Evolutionary conservation across 1,139 yeast genomes (phyloP), one percentile per base, ranked within the genome.

Genomic region (Geotrichum klebahnii): DNA sequence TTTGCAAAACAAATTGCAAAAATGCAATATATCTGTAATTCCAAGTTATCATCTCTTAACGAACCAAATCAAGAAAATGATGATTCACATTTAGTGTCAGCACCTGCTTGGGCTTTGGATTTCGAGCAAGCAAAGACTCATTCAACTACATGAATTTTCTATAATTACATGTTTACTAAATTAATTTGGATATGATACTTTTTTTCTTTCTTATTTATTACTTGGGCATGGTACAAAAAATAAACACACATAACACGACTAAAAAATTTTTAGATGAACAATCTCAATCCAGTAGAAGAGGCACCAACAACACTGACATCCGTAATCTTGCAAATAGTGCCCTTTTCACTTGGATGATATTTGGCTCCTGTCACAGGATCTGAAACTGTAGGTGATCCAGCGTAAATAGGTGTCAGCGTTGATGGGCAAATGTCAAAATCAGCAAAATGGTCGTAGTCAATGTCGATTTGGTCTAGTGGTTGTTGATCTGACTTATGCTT

Each of bases 301-400:
- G 89, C 88, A 23, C 98, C 98, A 57, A 94, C 81, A 49, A 78
- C 73, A 5, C 97, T 84, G 57, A 94, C 75, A 42, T 76, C 70
- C 5, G 97, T 86, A 56, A 94, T 81, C 50, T 71, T 73, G 70
- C 96, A 92, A 39, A 88, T 63, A 59, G 78, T 77, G 46, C 96
- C 97, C 73, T 84, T 82, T 64, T 81, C 84, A 52, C 79, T 76
- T 5, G 81, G 75, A 60, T 84, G 86, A 66, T 92, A 94, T 64
- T 79, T 82, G 49, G 97, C 96, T 52, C 95, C 95, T 23, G 95
- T 88, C 61, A 92, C 73, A n/a, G 95, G 89, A 64, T 92, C 97
- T 26, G 77, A 64, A 31, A 80, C 89, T 49, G 68, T 72, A 37
- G 84, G 82, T 33, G 82, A 71, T 16, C 90, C 94, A 58, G 77